Base-by-base conservation (phyloP, 805 yeast genomes). In the Debaryomyces castellii region DNA sequence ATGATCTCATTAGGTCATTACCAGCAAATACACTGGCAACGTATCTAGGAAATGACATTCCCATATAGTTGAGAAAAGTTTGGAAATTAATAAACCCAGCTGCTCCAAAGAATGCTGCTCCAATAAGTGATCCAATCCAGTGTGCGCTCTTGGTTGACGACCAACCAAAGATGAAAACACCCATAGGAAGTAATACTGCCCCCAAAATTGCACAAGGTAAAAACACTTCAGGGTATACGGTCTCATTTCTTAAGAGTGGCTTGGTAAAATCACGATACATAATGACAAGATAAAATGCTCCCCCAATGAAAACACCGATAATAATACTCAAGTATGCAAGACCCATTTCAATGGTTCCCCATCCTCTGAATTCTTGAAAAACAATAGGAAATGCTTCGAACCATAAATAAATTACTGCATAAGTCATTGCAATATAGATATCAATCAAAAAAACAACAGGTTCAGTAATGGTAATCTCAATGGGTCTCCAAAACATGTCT, bases 381-480 rank as follows among this genome's bases (percentile, higher is more conserved):
- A 78, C 81, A 30, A 81, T 65, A 9, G 88, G 87, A 62, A 79
- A 80, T 5, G 80, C 81, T 60, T 83, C 78, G 54, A 82, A 79
- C 69, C 77, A 82, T 23, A 80, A 62, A 58, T 80, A 83, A 54
- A 77, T 52, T 24, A 77, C 62, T 25, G 83, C 77, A 56, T 82
- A 83, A 3, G 74, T 66, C 45, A 82, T 56, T 0, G 82, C 77
- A 50, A 78, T 63, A 57, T 81, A 81, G 21, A 74, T 11, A 55
- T 81, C 71, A 46, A 81, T 71, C 20, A 81, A 66, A 16, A 81
- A 47, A 14, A 82, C 76, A 22, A 78, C 80, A 0, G 87, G 87
- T 56, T 82, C 87, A 40, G 60, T 49, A 25, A 74, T 34, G 8
- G 76, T 66, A 40, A 82, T 66, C 43, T 71, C 73, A 42, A 77